Percentiles rank a stretch among this genome's conserved stretches.
Conservation (phyloP, 192 early-diverging fungal genomes). For the Backusella tarrabulga region DNA sequence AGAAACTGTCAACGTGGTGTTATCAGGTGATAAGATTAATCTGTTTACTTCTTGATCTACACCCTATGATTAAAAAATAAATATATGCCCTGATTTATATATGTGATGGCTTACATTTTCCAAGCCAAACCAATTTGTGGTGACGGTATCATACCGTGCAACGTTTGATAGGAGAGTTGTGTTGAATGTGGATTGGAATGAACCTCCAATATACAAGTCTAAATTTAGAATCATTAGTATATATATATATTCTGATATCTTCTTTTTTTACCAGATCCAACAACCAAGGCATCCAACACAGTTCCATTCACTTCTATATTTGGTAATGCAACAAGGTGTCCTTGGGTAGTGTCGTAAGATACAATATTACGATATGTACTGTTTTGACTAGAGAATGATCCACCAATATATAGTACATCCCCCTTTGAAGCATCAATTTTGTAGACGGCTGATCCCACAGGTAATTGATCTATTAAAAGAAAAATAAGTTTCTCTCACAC, state of each 20-base stretch:
- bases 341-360: constrained; percentile 43
- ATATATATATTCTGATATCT: background rate
- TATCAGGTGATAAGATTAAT: background rate
- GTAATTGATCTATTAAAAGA: constrained; percentile 40
- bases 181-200: background rate
- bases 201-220: constrained; percentile 30
- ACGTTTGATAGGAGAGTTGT: background rate
- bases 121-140: constrained; percentile 1
- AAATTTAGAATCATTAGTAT: background rate
- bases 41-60: constrained; percentile 15
- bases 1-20: constrained; percentile 1
- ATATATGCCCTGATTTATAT: background rate
- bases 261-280: background rate
- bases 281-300: constrained; percentile 16
- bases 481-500: background rate
- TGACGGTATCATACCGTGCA: constrained; percentile 9
- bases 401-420: constrained; percentile 48
- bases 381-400: constrained; percentile 44
- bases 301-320: constrained; percentile 8
- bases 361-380: constrained; percentile 53
- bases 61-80: background rate
- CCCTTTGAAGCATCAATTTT: constrained; percentile 37
- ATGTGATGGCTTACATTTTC: background rate
- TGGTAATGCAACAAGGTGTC: background rate
- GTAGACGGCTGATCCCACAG: constrained; percentile 51